Evolutionary conservation across 1,284 basidiomycete species (phyloP), one percentile per base, ranked within the genome.

Genomic region (Mycena citricolor): DNA sequence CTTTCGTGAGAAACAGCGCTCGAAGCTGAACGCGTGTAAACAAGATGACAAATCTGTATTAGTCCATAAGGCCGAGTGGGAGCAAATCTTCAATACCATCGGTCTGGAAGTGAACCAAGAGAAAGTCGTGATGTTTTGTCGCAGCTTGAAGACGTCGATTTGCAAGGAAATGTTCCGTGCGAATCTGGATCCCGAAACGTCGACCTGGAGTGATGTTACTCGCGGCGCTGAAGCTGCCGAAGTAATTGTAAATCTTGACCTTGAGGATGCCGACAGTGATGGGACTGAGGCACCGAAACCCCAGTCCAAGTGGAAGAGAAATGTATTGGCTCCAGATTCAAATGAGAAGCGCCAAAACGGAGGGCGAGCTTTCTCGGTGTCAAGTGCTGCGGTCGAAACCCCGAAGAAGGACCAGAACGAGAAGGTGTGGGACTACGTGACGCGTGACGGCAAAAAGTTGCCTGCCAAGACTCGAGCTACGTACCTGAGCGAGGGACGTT

Each of bases 1-100:
- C 25, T 73, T 65, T 44, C 54, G 64, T 5, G 34, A 50, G 12
- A 39, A 55, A 28, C 58, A 60, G 24, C 7, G 37, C 5, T 29
- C 20, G 12, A 3, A n/a, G 13, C 17, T 39, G 24, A 39, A 39
- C n/a, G 26, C 26, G 5, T 26, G 40, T 16, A 24, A 14, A 16
- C 31, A 25, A 19, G 33, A 29, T 19, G 2, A 7, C 1, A 36
- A 36, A 19, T 14, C 10, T 2, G 41, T 43, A 8, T 32, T 34
- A 6, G 25, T 28, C 2, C 42, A 44, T 16, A 32, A 38, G 12
- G 42, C 42, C 2, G 42, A 44, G 12, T 44, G 33, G 33, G 12
- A 14, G 1, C 14, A 37, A n/a, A 44, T 44, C 26, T 39, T 29
- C 24, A 32, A 39, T 21, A 44, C 42, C 1, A 45, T 45, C 24